Evolutionary conservation across 2,329 filamentous ascomycete genomes (phyloP), one percentile per base, ranked within the genome.

Genomic region (Zymoseptoria crescenta): DNA sequence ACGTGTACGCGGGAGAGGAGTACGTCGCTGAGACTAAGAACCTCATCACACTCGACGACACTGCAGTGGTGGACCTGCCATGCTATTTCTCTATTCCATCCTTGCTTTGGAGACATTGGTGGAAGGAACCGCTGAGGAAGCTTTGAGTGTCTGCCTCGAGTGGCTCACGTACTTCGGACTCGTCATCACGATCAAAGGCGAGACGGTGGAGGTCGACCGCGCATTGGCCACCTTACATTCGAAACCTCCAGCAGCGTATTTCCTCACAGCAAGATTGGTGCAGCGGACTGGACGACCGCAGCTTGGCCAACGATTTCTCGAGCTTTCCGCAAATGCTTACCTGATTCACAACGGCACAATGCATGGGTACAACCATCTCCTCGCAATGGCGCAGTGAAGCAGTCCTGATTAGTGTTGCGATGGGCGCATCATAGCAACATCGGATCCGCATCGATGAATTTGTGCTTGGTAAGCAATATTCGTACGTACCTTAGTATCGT

Each of bases 261-360:
- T 61, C 21, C 41, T 58, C n/a, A 41, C 50, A 56, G 27, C 53
- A 56, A 16, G 49, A 51, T n/a, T 45, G 58, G 30, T 49, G 51
- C 16, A 56, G 51, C 45, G 50, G 58, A 30, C 29, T 30, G 24
- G 27, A 28, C 4, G 35, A 55, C 16, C 29, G 49, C 2, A 8
- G 45, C 13, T 52, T 50, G 8, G 41, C 51, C 5, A 19, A 51
- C 52, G 35, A 51, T 20, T 62, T 20, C 49, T 57, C 5, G 35
- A 54, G 3, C 54, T 62, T 9, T 57, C 60, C n/a, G 35, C 48
- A 27, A 45, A 54, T 48, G 29, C 56, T 1, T 62, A 62, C 16
- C 16, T 54, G 50, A 48, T 55, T 6, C 52, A 57, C 29, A 62
- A 62, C 16, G 60, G 60, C 2, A 45, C 45, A 21, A 57, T 62